Conservation (phyloP, 208 protist genomes). For the Leishmania major region DNA sequence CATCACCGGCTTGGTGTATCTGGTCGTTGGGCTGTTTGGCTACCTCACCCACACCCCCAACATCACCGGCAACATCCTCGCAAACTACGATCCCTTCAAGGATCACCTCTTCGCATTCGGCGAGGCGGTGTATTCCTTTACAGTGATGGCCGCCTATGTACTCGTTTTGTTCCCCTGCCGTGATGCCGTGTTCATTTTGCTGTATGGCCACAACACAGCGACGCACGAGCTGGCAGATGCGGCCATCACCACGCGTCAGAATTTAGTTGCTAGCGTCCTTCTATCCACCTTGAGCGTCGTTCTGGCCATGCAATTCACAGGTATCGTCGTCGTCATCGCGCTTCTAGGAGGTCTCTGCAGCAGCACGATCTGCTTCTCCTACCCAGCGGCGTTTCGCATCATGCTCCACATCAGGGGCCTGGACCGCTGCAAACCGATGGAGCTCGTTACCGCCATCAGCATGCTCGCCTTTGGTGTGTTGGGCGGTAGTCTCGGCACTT, state of each 20-base stretch:
- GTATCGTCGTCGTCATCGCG: slow-evolving; percentile 70
- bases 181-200: slow-evolving; percentile 78
- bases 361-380: slow-evolving; percentile 73
- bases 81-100: slow-evolving; percentile 65
- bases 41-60: slow-evolving; percentile 61
- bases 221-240: slow-evolving; percentile 32
- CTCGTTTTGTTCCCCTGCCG: slow-evolving; percentile 77
- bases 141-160: slow-evolving; percentile 70
- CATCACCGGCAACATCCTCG: slow-evolving; percentile 76
- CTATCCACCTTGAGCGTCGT: slow-evolving; percentile 57
- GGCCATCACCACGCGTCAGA: slow-evolving; percentile 45
- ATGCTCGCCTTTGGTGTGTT: slow-evolving; percentile 71
- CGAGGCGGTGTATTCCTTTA: slow-evolving; percentile 66
- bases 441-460: slow-evolving; percentile 28
- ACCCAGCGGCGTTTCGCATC: slow-evolving; percentile 62
- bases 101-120: slow-evolving; percentile 68
- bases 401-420: slow-evolving; percentile 50
- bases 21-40: slow-evolving; percentile 69
- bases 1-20: slow-evolving; percentile 54
- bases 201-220: slow-evolving; percentile 72
- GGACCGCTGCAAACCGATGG: slow-evolving; percentile 33
- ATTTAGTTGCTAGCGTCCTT: slow-evolving; percentile 61
- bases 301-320: slow-evolving; percentile 48
- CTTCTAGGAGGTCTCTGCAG: slow-evolving; percentile 72
- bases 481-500: slow-evolving; percentile 54